These are phyloP conservation scores for Fusarium sp. DNA, from an alignment of 2,329 filamentous ascomycete genomes.

Conservation along the genomic window DNA sequence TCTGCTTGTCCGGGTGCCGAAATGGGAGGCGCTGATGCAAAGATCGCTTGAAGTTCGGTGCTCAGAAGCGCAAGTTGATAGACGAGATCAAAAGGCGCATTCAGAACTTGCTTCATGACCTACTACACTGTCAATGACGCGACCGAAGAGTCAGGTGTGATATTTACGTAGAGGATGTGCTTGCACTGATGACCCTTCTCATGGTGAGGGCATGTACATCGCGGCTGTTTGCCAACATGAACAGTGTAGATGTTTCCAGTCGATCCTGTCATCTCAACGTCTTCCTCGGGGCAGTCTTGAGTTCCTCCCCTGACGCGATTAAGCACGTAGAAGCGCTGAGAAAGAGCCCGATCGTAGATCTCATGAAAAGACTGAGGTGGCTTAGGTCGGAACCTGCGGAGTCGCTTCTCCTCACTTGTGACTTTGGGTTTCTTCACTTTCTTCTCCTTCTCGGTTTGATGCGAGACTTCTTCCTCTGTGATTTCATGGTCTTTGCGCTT, in stretches of 20 bases:
- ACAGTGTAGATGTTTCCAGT: constrained; percentile 74
- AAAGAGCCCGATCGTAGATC: constrained; percentile 52
- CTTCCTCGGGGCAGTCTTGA: constrained; percentile 57
- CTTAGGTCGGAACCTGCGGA: constrained; percentile 46
- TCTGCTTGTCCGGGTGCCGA: constrained; percentile 45
- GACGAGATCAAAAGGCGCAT: constrained; percentile 62
- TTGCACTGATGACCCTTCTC: constrained; percentile 69
- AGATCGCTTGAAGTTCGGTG: constrained; percentile 67
- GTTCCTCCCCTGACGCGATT: constrained; percentile 50
- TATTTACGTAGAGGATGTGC: constrained; percentile 66
- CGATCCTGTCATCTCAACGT: constrained; percentile 67
- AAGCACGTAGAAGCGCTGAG: constrained; percentile 59
- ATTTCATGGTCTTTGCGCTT: constrained; percentile 30
- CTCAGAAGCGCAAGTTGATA: constrained; percentile 71
- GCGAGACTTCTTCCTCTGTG: not conserved
- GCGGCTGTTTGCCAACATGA: constrained; percentile 59
- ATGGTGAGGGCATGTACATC: constrained; percentile 66
- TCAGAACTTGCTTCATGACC: constrained; percentile 68
- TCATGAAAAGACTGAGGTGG: constrained; percentile 49
- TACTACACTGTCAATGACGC: constrained; percentile 33
- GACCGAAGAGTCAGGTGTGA: fast-evolving
- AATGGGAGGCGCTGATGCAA: constrained; percentile 63
- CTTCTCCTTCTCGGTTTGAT: not conserved
- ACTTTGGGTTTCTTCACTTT: constrained; percentile 27
- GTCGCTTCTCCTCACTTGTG: constrained; percentile 47